Evolutionary conservation across 116 monocot genomes (phyloP), one percentile per base, ranked within the genome.

Genomic region (Posidonia oceanica): DNA sequence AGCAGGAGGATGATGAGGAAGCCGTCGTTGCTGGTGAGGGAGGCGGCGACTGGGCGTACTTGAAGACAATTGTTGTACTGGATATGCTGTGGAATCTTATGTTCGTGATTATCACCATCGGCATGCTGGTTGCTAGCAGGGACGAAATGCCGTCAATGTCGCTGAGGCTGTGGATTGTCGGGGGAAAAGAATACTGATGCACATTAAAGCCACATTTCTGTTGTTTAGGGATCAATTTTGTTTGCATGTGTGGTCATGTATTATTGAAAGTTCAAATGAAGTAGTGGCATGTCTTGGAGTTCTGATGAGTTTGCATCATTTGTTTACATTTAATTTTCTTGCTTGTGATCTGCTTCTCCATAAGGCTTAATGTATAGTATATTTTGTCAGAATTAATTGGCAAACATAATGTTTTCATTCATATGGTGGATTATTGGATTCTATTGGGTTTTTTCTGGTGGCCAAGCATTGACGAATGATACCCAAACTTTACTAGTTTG

Each of bases 391-490:
- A 6, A 61, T 41, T 4, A 18, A 67, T 38, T 95, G 68, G 95
- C 86, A 70, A 95, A 95, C 72, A 95, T 91, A 72, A 95, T 95
- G 91, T 88, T 86, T 74, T 95, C 95, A 20, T 95, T 95, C 71
- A 80, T 95, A 77, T 95, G 95, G 95, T 92, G 92, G 92, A 92
- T 92, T 59, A 78, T 88, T 73, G 92, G 92, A 64, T 92, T 92
- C 73, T 92, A 95, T 58, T 95, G 95, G 95, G 81, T 95, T 21
- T 91, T 91, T 69, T 82, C 91, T 70, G 95, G 95, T 59, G 88
- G 95, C 66, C 81, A 84, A 74, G 63, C 68, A 20, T 77, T 95
- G 76, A 85, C 88, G n/a, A 78, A 21, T 68, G 88, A 95, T 64
- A 15, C 91, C 94, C 29, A 86, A 88, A 71, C 88, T 95, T 71